Evolutionary conservation across 1,284 basidiomycete species (phyloP).

Genomic region (Mycena sp.): DNA sequence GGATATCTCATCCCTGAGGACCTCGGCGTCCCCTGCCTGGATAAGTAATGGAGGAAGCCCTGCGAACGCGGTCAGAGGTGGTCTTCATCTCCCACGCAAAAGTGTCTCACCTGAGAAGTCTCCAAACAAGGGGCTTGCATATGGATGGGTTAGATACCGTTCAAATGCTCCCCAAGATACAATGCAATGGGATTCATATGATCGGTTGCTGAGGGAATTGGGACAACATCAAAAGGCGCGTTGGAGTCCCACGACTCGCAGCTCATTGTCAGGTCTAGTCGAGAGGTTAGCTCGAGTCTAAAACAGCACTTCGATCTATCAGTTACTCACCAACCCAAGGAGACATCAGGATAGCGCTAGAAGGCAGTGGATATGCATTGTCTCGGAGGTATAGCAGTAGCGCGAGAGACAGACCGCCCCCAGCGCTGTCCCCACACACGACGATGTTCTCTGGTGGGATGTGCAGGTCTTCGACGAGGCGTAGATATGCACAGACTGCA

Average conservation of each 20-base stretch:
- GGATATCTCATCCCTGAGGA: conserved; percentile 91
- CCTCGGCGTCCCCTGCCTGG: conserved; percentile 94
- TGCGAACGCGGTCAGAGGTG: conserved; percentile 32
- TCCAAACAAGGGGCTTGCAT: conserved; percentile 96
- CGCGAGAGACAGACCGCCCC: conserved; percentile 89
- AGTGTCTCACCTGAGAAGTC: conserved; percentile 68
- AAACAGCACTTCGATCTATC: neutral
- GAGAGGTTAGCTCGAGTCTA: neutral
- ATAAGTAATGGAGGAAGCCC: conserved; percentile 93
- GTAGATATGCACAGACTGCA: conserved; percentile 86
- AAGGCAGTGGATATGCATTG: conserved; percentile 82
- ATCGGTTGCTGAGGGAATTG: conserved; percentile 77
- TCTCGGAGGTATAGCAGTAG: conserved; percentile 93
- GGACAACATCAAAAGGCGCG: conserved; percentile 83
- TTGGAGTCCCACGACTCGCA: conserved; percentile 99
- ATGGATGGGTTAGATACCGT: conserved; percentile 93
- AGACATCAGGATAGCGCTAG: conserved; percentile 87
- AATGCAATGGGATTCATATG: conserved; percentile 94
- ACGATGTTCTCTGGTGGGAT: conserved; percentile 93
- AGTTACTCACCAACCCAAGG: conserved; percentile 88
- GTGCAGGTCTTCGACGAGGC: conserved; percentile 88
- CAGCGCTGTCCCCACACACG: conserved; percentile 92
- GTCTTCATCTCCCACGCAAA: too few species aligned
- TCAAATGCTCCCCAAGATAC: conserved; percentile 91
- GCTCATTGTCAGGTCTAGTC: conserved; percentile 92